Base-by-base conservation (phyloP, 495 filamentous ascomycete genomes). In the Aspergillus olivimuriae region DNA sequence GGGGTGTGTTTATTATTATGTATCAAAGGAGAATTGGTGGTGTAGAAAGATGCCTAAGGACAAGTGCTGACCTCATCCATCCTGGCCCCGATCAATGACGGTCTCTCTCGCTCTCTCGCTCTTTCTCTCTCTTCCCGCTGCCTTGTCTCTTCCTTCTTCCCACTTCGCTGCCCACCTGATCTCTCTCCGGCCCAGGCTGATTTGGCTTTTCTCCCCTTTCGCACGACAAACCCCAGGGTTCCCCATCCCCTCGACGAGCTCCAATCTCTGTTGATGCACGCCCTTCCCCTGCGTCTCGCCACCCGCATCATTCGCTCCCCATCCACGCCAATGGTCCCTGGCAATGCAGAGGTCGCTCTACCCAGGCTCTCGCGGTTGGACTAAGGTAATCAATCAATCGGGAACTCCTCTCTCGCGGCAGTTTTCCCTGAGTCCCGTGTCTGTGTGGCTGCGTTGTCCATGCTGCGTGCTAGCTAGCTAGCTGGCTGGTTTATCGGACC, bases 201-300 rank as follows among this genome's bases (percentile, higher is more conserved):
- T n/a, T n/a, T n/a, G n/a, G n/a, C n/a, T n/a, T n/a, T n/a, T n/a
- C n/a, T n/a, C n/a, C n/a, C n/a, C n/a, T n/a, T n/a, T n/a, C n/a
- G n/a, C n/a, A n/a, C n/a, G n/a, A n/a, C n/a, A n/a, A n/a, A n/a
- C n/a, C n/a, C n/a, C n/a, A n/a, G n/a, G n/a, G n/a, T n/a, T n/a
- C n/a, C n/a, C n/a, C n/a, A n/a, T n/a, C n/a, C n/a, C n/a, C n/a
- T n/a, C n/a, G n/a, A n/a, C n/a, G n/a, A n/a, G n/a, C 24, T 28
- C 24, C 6, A 28, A 6, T 11, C 24, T n/a, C n/a, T n/a, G n/a
- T n/a, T n/a, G n/a, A n/a, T 11, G 6, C 11, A 38, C 21, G 35
- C 41, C 41, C 46, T 47, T 44, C 50, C 51, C 53, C 51, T 41
- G 19, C 39, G 46, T 38, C 36, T 48, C 41, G 47, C 44, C 42